Base-by-base conservation (phyloP, 1,284 basidiomycete species). In the Ceratobasidium sp. region DNA sequence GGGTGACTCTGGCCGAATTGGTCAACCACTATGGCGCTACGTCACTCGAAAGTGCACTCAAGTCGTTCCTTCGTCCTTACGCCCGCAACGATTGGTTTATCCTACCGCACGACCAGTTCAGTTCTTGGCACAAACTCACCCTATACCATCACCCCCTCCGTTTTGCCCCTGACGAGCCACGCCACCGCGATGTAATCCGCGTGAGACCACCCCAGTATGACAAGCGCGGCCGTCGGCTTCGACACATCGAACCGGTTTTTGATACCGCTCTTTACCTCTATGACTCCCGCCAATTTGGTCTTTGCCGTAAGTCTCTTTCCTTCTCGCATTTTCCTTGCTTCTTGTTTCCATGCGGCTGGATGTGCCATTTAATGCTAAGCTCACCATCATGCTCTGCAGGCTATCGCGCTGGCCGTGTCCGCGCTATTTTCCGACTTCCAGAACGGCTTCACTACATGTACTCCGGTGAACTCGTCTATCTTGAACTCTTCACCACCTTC, bases 351-450 rank as follows among this genome's bases (percentile, higher is more conserved):
- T 4, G 33, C 4, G 33, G 33, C 33, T 33, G n/a, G n/a, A n/a
- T n/a, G n/a, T n/a, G n/a, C 33, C 33, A 33, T 33, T 33, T 4
- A 4, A 33, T 4, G 33, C 33, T 1, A 1, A 33, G 33, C 33
- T 33, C 33, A 33, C 33, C 4, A 4, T 33, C 1, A 33, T 4
- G 4, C 33, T 4, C 1, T 28, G 28, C 46, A 73, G 70, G 70
- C 1, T 62, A 46, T 48, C 70, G 70, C 17, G 70, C 70, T 28
- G 70, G 56, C 15, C 57, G 42, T 13, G 70, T 73, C n/a, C 70
- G 57, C 12, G 42, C 57, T 2, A 62, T 73, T 48, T 73, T 73
- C 44, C 13, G 54, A 5, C 57, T 73, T 26, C 70, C 70, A 26
- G 40, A 42, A 10, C 42, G 26, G 23, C 42, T 73, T 15, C 13